Evolutionary conservation across 768 basidiomycete genomes (phyloP), one percentile per base, ranked within the genome.

Genomic region (Rhizopogon salebrosus): DNA sequence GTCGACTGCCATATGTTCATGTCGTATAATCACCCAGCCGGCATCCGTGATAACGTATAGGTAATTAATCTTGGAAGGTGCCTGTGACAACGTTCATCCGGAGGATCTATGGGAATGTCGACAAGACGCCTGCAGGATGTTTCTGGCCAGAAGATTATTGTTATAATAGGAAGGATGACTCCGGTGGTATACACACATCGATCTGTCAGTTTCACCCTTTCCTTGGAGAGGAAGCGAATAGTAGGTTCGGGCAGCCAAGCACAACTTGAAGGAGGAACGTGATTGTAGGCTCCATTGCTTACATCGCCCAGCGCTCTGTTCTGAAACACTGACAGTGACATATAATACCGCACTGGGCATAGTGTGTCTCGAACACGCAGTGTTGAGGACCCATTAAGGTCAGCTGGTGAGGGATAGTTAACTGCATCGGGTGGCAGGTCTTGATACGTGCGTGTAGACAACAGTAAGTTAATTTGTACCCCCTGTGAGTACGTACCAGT

Each of bases 61-160:
- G 54, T 78, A 64, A 57, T 0, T 62, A 29, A 61, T 84, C 83
- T 37, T 70, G 57, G 60, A 82, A 78, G 2, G 64, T 65, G 42
- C 73, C 65, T 26, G 80, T 54, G 4, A 80, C 62, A 4, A 77
- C 77, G 10, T 69, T 66, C 31, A 81, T 57, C 65, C 80, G 84
- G 0, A n/a, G 75, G 49, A 71, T 75, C 82, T 80, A 84, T 4
- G 72, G 71, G n/a, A 84, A 64, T 41, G 55, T 54, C n/a, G 61
- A 59, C n/a, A 83, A 63, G 38, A 72, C 72, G 9, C 65, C 64
- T 2, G 56, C 49, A 24, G 65, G 59, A 22, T 62, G 53, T 34
- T 54, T 45, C 72, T 71, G 2, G 36, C 23, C 9, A 34, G 2
- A 41, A 46, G 13, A 48, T 13, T 36, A 13, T 36, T 49, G 20